Percentiles rank a stretch among this genome's conserved stretches.
Conservation (phyloP, 495 filamentous ascomycete species). For the Margaritispora aquatica region DNA sequence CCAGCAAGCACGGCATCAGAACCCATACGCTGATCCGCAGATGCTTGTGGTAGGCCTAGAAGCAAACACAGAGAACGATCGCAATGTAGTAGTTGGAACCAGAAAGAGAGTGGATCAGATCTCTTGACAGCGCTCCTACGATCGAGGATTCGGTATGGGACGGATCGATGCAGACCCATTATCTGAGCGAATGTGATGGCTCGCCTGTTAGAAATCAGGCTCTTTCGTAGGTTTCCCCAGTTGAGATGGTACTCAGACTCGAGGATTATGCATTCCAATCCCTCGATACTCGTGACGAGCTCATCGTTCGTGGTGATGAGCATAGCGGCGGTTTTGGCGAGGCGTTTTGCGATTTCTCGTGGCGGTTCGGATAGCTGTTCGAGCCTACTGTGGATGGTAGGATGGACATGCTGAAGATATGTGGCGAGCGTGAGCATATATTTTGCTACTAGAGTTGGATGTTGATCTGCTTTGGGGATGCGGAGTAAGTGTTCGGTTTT, state of each 20-base stretch:
- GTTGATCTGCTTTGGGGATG: too few relatives aligned
- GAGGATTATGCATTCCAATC: conserved; percentile 42
- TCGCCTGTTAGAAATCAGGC: conserved; percentile 37
- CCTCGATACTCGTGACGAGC: conserved; percentile 38
- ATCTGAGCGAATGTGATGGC: conserved; percentile 38
- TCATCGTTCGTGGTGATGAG: conserved; percentile 41
- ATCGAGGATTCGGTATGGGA: background rate
- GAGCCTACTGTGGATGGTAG: background rate
- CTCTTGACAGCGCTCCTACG: background rate
- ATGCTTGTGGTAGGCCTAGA: conserved; percentile 22
- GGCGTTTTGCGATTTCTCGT: conserved; percentile 24
- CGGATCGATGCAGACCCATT: conserved; percentile 35
- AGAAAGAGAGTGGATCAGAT: conserved; percentile 15
- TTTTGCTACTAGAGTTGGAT: background rate
- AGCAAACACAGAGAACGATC: conserved; percentile 28
- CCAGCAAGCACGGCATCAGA: background rate
- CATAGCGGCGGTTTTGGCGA: conserved; percentile 32
- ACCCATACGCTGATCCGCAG: background rate
- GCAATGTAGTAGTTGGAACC: conserved; percentile 29
- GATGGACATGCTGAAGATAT: background rate
- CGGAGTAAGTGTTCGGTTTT: too few relatives aligned
- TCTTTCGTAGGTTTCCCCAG: conserved; percentile 37
- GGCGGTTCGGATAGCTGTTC: background rate
- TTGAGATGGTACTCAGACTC: conserved; percentile 40
- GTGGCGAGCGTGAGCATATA: background rate